Base-by-base conservation (phyloP, 441 rosid genomes). In the Corymbia calophylla region DNA sequence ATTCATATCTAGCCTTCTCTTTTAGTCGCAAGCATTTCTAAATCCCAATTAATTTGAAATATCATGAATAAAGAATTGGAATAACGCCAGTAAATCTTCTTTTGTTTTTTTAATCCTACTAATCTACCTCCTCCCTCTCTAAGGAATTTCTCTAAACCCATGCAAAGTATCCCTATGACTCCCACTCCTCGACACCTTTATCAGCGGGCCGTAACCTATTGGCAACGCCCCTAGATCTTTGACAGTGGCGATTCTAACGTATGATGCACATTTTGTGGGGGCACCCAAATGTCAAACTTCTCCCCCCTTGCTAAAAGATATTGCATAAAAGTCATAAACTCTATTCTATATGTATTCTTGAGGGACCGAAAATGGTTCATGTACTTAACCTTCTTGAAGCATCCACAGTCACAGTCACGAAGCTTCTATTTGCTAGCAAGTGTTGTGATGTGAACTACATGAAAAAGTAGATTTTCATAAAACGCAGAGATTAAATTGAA, bases 391-490 rank as follows among this genome's bases (percentile, higher is more conserved):
- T 6, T 73, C 82, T 14, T 21, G 3, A 21, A 0, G 15, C 9
- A 7, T 73, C 5, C 16, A 39, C 6, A 19, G n/a, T 44, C 14
- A 19, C 3, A 35, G 48, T 70, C 82, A 6, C 2, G 5, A 39
- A 21, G 14, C 17, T 44, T 10, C 6, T 14, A 39, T 44, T 73
- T 23, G 49, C 9, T 3, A 7, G 1, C 48, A 35, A 70, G 15
- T 3, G 12, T 0, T 2, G 7, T 1, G 15, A 5, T 2, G 25
- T 32, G 15, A 19, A 70, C 44, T 39, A 39, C 44, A 39, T 39
- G 44, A 39, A 39, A 39, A 39, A 39, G 44, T 39, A 39, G 1
- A 39, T 39, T 39, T 39, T 39, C 44, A 39, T 39, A 39, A 39
- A 39, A 39, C 5, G 6, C 44, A 5, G 44, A 1, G 44, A 39